Conservation (phyloP, 2,329 filamentous ascomycete genomes). For the Westerdykella aurantiaca region DNA sequence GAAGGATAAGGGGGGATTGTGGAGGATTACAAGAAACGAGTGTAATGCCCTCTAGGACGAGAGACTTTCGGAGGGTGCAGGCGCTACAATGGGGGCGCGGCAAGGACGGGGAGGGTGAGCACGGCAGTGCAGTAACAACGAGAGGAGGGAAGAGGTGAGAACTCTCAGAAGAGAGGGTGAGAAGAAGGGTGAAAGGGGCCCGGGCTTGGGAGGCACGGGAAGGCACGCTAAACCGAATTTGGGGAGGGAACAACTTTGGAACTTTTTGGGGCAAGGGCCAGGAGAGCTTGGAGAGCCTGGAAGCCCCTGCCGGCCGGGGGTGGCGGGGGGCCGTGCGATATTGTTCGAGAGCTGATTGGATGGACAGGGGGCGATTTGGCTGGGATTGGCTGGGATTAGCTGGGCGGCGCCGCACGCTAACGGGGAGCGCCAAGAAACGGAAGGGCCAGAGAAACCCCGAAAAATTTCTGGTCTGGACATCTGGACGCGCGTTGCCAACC, state of each 20-base stretch:
- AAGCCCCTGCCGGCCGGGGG: too few species aligned
- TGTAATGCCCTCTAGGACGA: constrained; percentile 3
- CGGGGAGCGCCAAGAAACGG: background rate
- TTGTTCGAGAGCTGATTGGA: too few species aligned
- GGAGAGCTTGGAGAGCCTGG: too few species aligned
- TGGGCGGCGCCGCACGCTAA: too few species aligned
- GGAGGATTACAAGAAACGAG: constrained; percentile 5
- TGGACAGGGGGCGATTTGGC: constrained; percentile 5
- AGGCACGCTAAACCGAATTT: too few species aligned
- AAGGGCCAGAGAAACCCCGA: constrained; percentile 6
- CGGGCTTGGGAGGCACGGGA: background rate
- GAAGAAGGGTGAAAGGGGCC: background rate
- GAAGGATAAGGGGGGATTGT: constrained; percentile 1
- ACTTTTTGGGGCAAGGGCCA: constrained; percentile 3
- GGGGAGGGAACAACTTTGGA: background rate
- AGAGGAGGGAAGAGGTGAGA: background rate
- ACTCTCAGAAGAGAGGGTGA: background rate
- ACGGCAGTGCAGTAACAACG: constrained; percentile 1
- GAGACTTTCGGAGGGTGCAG: background rate
- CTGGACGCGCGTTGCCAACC: too few species aligned
- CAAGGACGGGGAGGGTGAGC: constrained; percentile 4
- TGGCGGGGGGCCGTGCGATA: constrained; percentile 3
- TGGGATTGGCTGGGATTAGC: background rate
- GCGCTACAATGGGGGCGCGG: constrained; percentile 5
- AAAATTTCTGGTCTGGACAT: constrained; percentile 7